Evolutionary conservation across 139 green algal genomes (phyloP).

Genomic region (Chlamydomonas sp.): DNA sequence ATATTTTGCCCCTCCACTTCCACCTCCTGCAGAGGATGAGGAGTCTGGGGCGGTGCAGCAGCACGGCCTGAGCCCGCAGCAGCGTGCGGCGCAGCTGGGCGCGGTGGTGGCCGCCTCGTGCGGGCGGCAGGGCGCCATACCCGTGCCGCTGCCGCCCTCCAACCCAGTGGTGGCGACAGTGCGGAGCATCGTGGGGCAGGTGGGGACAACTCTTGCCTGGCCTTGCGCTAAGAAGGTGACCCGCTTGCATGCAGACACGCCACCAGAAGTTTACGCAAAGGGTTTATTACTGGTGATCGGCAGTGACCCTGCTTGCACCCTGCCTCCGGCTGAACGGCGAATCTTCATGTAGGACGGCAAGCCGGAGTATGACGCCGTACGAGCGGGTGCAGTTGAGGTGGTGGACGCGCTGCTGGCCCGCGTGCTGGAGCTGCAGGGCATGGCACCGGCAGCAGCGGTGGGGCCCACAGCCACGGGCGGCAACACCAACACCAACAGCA

Average conservation of each 20-base stretch:
- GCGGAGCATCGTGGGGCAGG: constrained; percentile 44
- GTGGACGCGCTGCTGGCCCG: constrained; percentile 67
- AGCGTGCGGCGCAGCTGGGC: constrained; percentile 45
- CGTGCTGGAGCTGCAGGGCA: constrained; percentile 58
- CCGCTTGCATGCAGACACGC: not conserved
- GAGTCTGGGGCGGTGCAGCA: not conserved
- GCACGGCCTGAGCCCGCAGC: not conserved
- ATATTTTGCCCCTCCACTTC: not conserved
- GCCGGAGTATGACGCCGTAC: constrained; percentile 24
- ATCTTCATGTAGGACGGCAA: constrained; percentile 29
- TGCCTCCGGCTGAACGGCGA: constrained; percentile 9
- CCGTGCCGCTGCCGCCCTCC: constrained; percentile 64
- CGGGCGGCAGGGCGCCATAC: not conserved
- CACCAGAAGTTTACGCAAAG: too few species aligned
- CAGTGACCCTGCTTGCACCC: not conserved
- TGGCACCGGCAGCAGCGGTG: not conserved
- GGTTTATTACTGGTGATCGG: too few species aligned
- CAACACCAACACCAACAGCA: not conserved
- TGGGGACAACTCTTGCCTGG: not conserved
- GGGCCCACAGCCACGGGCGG: not conserved
- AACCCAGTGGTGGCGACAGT: constrained; percentile 70
- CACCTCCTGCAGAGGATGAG: not conserved
- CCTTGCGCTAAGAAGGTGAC: too few species aligned
- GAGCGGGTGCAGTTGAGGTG: constrained; percentile 48
- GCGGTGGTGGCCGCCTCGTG: constrained; percentile 36